Conservation (phyloP, 1,139 yeast genomes). For the Keqinozyma sinolaborantium region DNA sequence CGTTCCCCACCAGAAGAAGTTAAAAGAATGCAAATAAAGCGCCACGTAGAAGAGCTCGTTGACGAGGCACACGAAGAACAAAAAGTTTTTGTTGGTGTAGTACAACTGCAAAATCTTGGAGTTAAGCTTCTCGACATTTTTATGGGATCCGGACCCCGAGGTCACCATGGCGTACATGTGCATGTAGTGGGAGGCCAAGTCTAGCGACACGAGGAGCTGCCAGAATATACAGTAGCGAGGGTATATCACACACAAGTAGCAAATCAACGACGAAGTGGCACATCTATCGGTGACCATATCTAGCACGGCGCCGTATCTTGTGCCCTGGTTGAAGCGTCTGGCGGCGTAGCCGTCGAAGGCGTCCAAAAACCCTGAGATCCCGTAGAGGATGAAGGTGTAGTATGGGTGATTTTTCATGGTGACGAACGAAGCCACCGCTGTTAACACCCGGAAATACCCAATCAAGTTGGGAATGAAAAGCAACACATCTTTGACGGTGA, state of each 20-base stretch:
- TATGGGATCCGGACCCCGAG: slow-evolving; percentile 79
- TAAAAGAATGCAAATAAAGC: slow-evolving; percentile 69
- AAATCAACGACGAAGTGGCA: slow-evolving; percentile 87
- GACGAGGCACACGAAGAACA: slow-evolving; percentile 86
- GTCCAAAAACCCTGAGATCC: slow-evolving; percentile 86
- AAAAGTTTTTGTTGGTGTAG: slow-evolving; percentile 79
- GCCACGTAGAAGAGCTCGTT: slow-evolving; percentile 94
- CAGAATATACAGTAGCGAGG: slow-evolving; percentile 66
- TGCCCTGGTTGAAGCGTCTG: slow-evolving; percentile 81
- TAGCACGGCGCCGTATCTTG: slow-evolving; percentile 91
- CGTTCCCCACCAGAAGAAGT: slow-evolving; percentile 66
- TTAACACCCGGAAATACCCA: slow-evolving; percentile 79
- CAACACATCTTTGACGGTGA: slow-evolving; percentile 52
- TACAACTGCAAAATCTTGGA: slow-evolving; percentile 75
- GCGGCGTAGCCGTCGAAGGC: slow-evolving; percentile 98
- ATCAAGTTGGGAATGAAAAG: slow-evolving; percentile 86
- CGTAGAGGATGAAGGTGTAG: slow-evolving; percentile 71
- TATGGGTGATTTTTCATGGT: slow-evolving; percentile 84
- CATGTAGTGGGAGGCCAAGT: slow-evolving; percentile 94
- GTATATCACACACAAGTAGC: slow-evolving; percentile 77
- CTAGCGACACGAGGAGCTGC: slow-evolving; percentile 83
- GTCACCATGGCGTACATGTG: slow-evolving; percentile 95
- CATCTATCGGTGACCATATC: slow-evolving; percentile 99
- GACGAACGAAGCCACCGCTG: slow-evolving; percentile 75
- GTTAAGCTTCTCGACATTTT: slow-evolving; percentile 71